Conservation (phyloP, 2,329 filamentous ascomycete species). For the Trichoderma simmonsii region DNA sequence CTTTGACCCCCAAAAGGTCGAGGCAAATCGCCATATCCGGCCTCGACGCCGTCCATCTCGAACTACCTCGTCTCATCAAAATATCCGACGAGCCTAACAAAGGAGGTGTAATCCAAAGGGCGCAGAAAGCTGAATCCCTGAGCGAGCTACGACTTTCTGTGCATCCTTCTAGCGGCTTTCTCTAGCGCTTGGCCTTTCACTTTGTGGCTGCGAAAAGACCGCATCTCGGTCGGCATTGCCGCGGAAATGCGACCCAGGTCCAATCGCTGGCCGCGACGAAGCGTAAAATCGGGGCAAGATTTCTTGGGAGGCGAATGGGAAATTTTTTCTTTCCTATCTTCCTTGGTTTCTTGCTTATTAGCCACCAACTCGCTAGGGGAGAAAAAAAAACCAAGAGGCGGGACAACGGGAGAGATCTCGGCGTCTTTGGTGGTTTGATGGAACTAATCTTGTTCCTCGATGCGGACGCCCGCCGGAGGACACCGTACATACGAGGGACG, state of each 20-base stretch:
- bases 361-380: neutral
- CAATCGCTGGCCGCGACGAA: constrained; percentile 2
- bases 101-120: constrained; percentile 6
- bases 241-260: neutral
- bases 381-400: neutral
- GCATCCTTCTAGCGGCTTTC: constrained; percentile 16
- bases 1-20: neutral
- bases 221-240: constrained; percentile 9
- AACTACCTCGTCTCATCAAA: neutral
- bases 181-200: constrained; percentile 6
- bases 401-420: neutral
- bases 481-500: neutral
- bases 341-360: neutral
- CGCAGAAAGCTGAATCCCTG: neutral
- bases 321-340: neutral
- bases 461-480: neutral
- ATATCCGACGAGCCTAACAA: neutral
- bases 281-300: neutral
- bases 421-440: constrained; percentile 2
- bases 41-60: neutral
- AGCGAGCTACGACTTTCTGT: neutral
- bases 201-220: constrained; percentile 6
- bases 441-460: neutral
- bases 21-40: neutral
- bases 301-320: constrained; percentile 10